Evolutionary conservation across 768 basidiomycete species (phyloP), one percentile per base, ranked within the genome.

Genomic region (Calvatia gigantea): DNA sequence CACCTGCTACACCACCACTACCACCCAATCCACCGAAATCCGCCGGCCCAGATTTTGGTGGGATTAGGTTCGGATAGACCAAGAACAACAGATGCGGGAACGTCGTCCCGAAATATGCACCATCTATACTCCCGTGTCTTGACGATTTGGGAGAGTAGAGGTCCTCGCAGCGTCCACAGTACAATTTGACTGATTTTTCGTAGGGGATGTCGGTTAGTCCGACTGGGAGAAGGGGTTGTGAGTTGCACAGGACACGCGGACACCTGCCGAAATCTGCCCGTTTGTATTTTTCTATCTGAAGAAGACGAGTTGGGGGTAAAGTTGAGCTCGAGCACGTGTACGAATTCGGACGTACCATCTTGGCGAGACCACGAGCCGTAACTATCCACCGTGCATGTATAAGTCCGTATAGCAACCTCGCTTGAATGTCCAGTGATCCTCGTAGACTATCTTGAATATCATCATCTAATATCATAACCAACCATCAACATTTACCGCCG

Each of bases 301-400:
- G 11, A n/a, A 38, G 28, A 43, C 8, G 31, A 37, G 25, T 47
- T 43, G 41, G 21, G 45, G 51, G 21, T 29, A 6, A 25, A 31
- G 14, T 41, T 51, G 11, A 52, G 38, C 8, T 31, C 50, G 23
- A 31, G 7, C 2, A 52, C 25, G 42, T 39, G 29, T 11, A 31
- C 47, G 32, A 50, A 15, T 21, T 17, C 6, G 47, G 43, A 54
- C 68, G 58, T 59, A 94, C 96, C 96, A 98, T 99, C 73, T 99
- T 99, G 14, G 87, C 80, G 5, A 99, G 77, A 8, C 96, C 95
- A 3, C 96, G 80, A 3, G 90, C 91, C 0, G 96, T 98, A 53
- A 98, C 89, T 49, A 99, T 94, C 89, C 94, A 98, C 59, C 96
- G 78, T 4, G 97, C 94, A 65, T 99, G 96, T 38, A 98, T 98